phyloP scores from a whole-genome alignment of 805 yeast genomes.

The Hagleromyces aurorensis region DNA sequence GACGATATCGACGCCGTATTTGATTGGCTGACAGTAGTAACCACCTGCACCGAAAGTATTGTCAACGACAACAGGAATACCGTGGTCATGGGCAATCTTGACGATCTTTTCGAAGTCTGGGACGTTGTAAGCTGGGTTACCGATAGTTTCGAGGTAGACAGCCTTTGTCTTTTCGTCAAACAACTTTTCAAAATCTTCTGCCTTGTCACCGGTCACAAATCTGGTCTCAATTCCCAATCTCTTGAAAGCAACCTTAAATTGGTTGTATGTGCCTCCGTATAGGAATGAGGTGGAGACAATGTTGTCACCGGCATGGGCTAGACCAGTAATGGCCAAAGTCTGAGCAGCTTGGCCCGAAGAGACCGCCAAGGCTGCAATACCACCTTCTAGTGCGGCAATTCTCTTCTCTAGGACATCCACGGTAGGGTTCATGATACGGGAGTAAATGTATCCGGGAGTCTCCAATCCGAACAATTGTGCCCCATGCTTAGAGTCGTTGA shows the following conservation, averaged over 20 bases:
- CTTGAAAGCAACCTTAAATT: constrained; percentile 86
- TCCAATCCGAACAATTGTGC: constrained; percentile 83
- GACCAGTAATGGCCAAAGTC: constrained; percentile 69
- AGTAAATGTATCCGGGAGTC: constrained; percentile 79
- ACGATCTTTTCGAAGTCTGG: constrained; percentile 81
- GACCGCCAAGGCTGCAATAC: constrained; percentile 82
- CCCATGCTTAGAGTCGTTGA: constrained; percentile 84
- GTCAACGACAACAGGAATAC: constrained; percentile 87
- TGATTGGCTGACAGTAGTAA: constrained; percentile 71
- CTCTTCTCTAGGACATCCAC: constrained; percentile 85
- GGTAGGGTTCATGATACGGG: constrained; percentile 90
- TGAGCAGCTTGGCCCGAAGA: constrained; percentile 98
- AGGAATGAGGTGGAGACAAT: constrained; percentile 77
- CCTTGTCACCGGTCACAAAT: constrained; percentile 74
- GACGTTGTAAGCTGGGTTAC: constrained; percentile 86
- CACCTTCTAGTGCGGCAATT: constrained; percentile 87
- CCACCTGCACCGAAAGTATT: constrained; percentile 98
- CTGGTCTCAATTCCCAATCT: constrained; percentile 80
- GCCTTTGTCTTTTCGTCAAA: constrained; percentile 87
- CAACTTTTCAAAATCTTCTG: constrained; percentile 61
- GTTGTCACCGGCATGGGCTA: constrained; percentile 87
- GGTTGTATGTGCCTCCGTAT: constrained; percentile 96
- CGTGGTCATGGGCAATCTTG: constrained; percentile 74
- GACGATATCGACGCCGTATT: constrained; percentile 86
- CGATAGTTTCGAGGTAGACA: constrained; percentile 80